phyloP scores from a whole-genome alignment of 768 basidiomycete species.

The Lactifluus echinatus region DNA sequence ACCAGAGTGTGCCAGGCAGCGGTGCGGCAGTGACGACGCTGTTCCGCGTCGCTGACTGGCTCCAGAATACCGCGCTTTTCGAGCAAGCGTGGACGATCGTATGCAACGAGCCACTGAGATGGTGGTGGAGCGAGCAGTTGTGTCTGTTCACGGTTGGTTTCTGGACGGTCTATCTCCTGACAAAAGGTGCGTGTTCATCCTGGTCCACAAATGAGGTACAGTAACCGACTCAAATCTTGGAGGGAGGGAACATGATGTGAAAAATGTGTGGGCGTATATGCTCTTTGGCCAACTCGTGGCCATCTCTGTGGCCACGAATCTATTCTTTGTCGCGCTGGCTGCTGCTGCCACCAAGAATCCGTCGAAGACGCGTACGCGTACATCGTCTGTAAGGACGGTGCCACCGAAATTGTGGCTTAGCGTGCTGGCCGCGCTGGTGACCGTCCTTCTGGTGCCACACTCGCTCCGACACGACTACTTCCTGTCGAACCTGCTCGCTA shows the following conservation, averaged over 20 bases:
- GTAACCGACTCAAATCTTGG: too few relatives aligned
- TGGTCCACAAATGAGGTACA: too few relatives aligned
- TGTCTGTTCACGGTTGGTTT: slow-evolving; percentile 51
- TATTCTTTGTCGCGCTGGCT: slow-evolving; percentile 48
- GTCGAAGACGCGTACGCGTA: too few relatives aligned
- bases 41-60: slow-evolving; percentile 42
- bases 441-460: slow-evolving; percentile 38
- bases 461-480: slow-evolving; percentile 36
- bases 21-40: slow-evolving; percentile 15
- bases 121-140: slow-evolving; percentile 67
- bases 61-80: slow-evolving; percentile 46
- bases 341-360: not conserved
- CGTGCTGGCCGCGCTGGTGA: slow-evolving; percentile 37
- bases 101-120: slow-evolving; percentile 34
- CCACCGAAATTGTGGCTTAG: slow-evolving; percentile 32
- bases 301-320: slow-evolving; percentile 53
- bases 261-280: slow-evolving; percentile 59
- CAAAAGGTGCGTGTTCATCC: slow-evolving; percentile 44
- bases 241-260: slow-evolving; percentile 36
- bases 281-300: slow-evolving; percentile 66
- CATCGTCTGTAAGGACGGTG: slow-evolving; percentile 7
- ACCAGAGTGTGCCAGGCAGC: slow-evolving; percentile 18
- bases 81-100: slow-evolving; percentile 47
- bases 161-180: slow-evolving; percentile 44
- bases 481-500: slow-evolving; percentile 48